phyloP scores from a whole-genome alignment of 2,329 filamentous ascomycete genomes.

The Apiospora sp. region DNA sequence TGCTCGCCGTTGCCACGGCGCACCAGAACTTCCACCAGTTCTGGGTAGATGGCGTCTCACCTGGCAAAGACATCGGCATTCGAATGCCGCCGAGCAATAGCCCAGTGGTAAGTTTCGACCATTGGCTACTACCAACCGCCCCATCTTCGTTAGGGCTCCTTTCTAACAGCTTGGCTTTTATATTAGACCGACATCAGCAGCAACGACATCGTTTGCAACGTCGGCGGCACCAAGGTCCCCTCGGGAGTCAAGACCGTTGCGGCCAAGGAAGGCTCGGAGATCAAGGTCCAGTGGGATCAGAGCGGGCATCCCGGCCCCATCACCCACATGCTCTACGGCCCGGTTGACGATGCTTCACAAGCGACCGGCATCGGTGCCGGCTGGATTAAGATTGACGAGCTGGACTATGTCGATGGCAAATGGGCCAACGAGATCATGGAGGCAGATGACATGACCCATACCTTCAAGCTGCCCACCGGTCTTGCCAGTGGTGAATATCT shows the following conservation, averaged over 20 bases:
- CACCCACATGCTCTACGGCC: constrained; percentile 42
- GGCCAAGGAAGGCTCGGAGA: constrained; percentile 44
- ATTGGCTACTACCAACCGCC: background rate
- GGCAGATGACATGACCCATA: constrained; percentile 34
- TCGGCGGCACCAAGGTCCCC: constrained; percentile 35
- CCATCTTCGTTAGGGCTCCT: background rate
- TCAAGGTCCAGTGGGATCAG: constrained; percentile 48
- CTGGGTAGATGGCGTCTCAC: constrained; percentile 48
- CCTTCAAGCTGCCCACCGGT: constrained; percentile 38
- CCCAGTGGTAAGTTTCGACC: constrained; percentile 35
- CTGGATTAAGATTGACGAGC: constrained; percentile 41
- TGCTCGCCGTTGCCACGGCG: constrained; percentile 41
- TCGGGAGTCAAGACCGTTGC: constrained; percentile 42
- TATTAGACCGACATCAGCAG: constrained; percentile 37
- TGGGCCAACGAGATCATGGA: constrained; percentile 40
- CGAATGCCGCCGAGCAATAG: constrained; percentile 40
- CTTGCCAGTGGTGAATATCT: constrained; percentile 45
- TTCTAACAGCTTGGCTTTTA: background rate
- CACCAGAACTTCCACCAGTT: constrained; percentile 53
- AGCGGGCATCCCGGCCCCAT: constrained; percentile 49
- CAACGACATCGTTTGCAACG: constrained; percentile 40
- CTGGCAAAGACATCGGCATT: constrained; percentile 44
- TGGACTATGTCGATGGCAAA: constrained; percentile 34
- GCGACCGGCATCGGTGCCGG: constrained; percentile 56
- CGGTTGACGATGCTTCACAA: constrained; percentile 71